Percentiles rank a stretch among this genome's conserved stretches.
Evolutionary conservation across 2,329 filamentous ascomycete genomes (phyloP).

Genomic region (Ophiostoma piceae): DNA sequence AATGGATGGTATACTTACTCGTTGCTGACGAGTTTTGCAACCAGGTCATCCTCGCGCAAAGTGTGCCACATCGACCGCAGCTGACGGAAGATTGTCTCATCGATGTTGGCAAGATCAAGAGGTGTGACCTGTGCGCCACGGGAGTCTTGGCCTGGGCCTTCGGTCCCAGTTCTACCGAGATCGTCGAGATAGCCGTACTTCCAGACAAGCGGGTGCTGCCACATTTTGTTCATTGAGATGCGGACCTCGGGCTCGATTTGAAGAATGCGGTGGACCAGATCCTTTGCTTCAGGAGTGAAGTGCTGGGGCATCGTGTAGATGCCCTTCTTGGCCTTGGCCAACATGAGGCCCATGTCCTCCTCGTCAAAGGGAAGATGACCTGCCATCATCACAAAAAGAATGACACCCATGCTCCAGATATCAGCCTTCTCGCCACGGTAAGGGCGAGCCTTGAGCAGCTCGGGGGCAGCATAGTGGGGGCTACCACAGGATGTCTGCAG

Average conservation of each 20-base stretch:
- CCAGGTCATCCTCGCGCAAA: constrained; percentile 66
- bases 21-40: constrained; percentile 59
- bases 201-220: constrained; percentile 77
- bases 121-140: constrained; percentile 59
- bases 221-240: constrained; percentile 75
- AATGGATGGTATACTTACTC: constrained; percentile 46
- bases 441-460: constrained; percentile 69
- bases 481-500: constrained; percentile 90
- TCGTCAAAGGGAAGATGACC: constrained; percentile 80
- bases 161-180: constrained; percentile 53
- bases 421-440: constrained; percentile 86
- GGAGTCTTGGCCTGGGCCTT: constrained; percentile 42
- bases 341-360: constrained; percentile 56
- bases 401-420: constrained; percentile 90
- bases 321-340: constrained; percentile 55
- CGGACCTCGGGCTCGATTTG: constrained; percentile 71
- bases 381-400: constrained; percentile 80
- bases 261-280: constrained; percentile 75
- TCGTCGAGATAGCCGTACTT: constrained; percentile 76
- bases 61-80: constrained; percentile 89
- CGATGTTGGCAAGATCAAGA: constrained; percentile 61
- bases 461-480: constrained; percentile 92
- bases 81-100: constrained; percentile 76
- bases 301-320: constrained; percentile 56
- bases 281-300: constrained; percentile 64